Evolutionary conservation across 192 early-diverging fungal genomes (phyloP), one percentile per base, ranked within the genome.

Genomic region (Coemansia sp.): DNA sequence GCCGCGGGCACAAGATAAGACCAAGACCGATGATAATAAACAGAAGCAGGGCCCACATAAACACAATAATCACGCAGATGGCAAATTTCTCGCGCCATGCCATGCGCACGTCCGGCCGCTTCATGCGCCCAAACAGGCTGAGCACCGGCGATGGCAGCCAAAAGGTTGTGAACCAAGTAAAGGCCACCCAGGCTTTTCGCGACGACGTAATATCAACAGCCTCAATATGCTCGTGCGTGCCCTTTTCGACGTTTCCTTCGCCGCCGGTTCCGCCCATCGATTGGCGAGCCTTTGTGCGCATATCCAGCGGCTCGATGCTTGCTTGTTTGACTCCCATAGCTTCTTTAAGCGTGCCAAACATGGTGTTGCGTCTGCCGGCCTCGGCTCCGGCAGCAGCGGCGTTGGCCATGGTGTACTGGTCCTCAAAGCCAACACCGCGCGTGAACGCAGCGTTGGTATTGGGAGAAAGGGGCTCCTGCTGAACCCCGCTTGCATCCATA

Each of bases 71-170:
- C 30, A 91, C 77, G 80, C 92, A 95, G 29, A 98, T 84, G 0
- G 89, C 86, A 5, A 92, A 82, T 76, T 98, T 98, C 77, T 98
- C 96, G 45, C 96, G 83, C 94, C 94, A 98, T 18, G 96, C 96
- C 94, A 96, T 95, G 28, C 87, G 92, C 54, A 98, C 87, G 71
- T 98, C 94, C 28, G 91, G 87, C 30, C 94, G 88, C 74, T 90
- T 93, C 93, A 97, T 94, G 33, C 89, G 82, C 1, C 77, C 77
- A 28, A 52, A 65, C 40, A 38, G 56, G 6, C 17, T 30, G 17
- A 80, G 65, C 33, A 80, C 25, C 31, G 72, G 68, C 36, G 72
- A 59, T 6, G 77, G 77, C 45, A 80, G 42, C 75, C 75, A 77
- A 18, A 64, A 77, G 10, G 71, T 77, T 29, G 56, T 62, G 34